Conservation (phyloP, 78 protist species). For the Dictyostelium capitatum region DNA sequence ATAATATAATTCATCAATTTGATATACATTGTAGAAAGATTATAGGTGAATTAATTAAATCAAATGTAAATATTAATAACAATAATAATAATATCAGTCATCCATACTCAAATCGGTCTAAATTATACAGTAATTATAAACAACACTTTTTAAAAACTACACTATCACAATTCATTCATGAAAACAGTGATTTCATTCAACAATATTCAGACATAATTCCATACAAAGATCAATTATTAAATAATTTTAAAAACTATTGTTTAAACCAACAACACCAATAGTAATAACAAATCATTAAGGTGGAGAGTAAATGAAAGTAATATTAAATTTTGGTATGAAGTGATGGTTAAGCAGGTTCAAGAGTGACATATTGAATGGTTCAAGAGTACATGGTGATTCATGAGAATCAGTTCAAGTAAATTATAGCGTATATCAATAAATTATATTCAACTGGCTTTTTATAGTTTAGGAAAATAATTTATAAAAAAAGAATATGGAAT, state of each 20-base stretch:
- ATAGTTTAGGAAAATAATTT: too few relatives aligned
- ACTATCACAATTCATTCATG: neutral
- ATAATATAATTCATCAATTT: constrained; percentile 17
- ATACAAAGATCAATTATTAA: neutral
- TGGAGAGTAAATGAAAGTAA: too few relatives aligned
- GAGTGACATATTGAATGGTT: too few relatives aligned
- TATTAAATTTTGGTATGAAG: too few relatives aligned
- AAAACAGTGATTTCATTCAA: neutral
- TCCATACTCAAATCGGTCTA: neutral
- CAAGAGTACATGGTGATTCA: too few relatives aligned
- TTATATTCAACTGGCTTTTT: too few relatives aligned
- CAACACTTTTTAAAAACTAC: constrained; percentile 4
- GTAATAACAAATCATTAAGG: too few relatives aligned
- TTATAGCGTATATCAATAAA: too few relatives aligned
- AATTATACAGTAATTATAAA: neutral
- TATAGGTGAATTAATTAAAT: constrained; percentile 13
- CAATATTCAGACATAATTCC: constrained; percentile 11
- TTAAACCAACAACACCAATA: neutral
- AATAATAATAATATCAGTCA: neutral
- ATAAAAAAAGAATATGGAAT: too few relatives aligned
- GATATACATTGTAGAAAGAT: constrained; percentile 24
- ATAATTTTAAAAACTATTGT: constrained; percentile 2
- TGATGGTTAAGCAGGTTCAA: too few relatives aligned
- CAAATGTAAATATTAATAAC: neutral
- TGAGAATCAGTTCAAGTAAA: too few relatives aligned